Conservation (phyloP, 805 yeast species). For the Komagataella phaffii region DNA sequence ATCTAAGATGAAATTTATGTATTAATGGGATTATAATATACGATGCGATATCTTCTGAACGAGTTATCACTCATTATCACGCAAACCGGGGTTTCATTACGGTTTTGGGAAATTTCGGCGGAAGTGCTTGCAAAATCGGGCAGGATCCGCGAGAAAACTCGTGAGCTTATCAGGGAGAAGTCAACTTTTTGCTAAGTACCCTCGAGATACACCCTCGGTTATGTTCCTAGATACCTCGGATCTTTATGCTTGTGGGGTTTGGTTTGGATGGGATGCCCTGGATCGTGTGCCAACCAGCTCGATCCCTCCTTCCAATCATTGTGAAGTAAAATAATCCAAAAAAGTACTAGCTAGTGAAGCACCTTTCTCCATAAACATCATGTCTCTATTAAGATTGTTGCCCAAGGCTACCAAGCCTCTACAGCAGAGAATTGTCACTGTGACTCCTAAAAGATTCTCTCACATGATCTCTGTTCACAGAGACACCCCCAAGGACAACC, state of each 20-base stretch:
- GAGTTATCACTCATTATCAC: not conserved
- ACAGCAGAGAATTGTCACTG: not conserved
- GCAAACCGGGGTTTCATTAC: not conserved
- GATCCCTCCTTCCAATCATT: slow-evolving; percentile 4
- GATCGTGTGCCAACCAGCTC: not conserved
- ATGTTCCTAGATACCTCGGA: not conserved
- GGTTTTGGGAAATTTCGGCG: not conserved
- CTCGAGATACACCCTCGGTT: not conserved
- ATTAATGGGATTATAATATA: not conserved
- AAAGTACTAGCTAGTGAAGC: not conserved
- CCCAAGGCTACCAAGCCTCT: not conserved
- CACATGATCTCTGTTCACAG: slow-evolving; percentile 40
- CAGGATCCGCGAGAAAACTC: not conserved
- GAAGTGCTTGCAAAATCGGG: not conserved
- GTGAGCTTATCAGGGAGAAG: not conserved
- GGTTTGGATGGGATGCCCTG: not conserved
- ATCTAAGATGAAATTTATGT: not conserved
- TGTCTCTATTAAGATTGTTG: not conserved
- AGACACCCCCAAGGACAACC: slow-evolving; percentile 55
- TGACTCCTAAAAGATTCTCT: not conserved
- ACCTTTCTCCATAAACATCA: not conserved
- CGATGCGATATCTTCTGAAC: not conserved
- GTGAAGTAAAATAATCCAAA: slow-evolving; percentile 8
- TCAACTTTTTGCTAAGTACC: not conserved
- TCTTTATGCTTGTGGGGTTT: not conserved